Conservation (phyloP, 208 protist genomes). For the Leptomonas pyrrhocoris region DNA sequence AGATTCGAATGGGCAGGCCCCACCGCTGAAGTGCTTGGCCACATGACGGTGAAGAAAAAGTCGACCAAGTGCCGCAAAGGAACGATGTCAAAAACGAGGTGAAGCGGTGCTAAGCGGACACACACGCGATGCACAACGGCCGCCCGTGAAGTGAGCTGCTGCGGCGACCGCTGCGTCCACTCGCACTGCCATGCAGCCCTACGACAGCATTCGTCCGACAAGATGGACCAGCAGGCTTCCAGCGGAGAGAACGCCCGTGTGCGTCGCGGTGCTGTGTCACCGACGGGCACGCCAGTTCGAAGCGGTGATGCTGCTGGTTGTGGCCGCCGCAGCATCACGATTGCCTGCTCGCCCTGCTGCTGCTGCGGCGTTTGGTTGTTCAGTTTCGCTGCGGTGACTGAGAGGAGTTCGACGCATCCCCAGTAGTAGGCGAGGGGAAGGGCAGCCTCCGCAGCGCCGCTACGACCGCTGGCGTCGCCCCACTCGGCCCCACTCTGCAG, state of each 20-base stretch:
- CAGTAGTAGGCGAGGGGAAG: conserved; percentile 29
- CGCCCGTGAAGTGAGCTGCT: conserved; percentile 13
- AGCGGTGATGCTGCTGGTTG: background rate
- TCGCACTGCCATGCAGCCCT: conserved; percentile 15
- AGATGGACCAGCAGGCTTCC: conserved; percentile 34
- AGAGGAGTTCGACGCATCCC: conserved; percentile 23
- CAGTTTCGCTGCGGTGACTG: conserved; percentile 18
- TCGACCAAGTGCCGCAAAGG: conserved; percentile 23
- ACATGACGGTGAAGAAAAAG: conserved; percentile 32
- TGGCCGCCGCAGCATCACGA: conserved; percentile 12
- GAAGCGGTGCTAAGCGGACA: conserved; percentile 12
- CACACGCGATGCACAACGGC: conserved; percentile 18
- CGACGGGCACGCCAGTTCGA: background rate
- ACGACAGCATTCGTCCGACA: conserved; percentile 28
- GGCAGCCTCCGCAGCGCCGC: background rate
- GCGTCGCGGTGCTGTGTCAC: background rate
- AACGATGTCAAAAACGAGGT: conserved; percentile 25
- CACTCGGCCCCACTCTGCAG: conserved; percentile 29
- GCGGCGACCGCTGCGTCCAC: conserved; percentile 21
- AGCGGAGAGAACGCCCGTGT: conserved; percentile 19
- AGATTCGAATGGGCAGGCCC: background rate
- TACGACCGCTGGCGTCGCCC: background rate
- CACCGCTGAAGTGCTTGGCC: conserved; percentile 4
- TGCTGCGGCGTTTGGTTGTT: background rate
- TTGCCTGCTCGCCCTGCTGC: conserved; percentile 14